These are phyloP conservation scores for Dactylellina sp. DNA, from an alignment of 2,329 filamentous ascomycete species.

Conservation along the genomic window DNA sequence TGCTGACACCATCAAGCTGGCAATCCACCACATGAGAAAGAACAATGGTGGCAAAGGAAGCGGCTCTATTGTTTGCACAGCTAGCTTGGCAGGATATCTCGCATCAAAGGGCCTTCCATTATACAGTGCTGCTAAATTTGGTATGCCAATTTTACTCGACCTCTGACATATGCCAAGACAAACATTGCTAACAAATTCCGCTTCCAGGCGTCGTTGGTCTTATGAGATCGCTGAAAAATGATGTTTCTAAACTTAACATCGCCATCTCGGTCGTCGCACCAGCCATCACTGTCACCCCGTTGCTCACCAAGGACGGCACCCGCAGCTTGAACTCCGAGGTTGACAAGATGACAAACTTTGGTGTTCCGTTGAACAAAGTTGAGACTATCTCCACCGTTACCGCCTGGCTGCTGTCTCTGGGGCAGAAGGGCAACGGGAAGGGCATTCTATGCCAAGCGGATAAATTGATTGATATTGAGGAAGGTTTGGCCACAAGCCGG, in stretches of 20 bases:
- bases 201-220: constrained; percentile 66
- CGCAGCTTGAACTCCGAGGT: constrained; percentile 62
- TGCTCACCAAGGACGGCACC: constrained; percentile 62
- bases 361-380: constrained; percentile 67
- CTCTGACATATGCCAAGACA: too few species aligned
- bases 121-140: constrained; percentile 68
- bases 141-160: constrained; percentile 59
- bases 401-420: constrained; percentile 66
- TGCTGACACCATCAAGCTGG: constrained; percentile 66
- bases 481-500: constrained; percentile 66
- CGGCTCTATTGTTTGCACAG: constrained; percentile 67
- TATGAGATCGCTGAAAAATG: constrained; percentile 67
- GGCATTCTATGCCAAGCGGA: constrained; percentile 67
- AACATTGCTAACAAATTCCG: not conserved
- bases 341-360: constrained; percentile 64
- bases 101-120: constrained; percentile 66
- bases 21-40: constrained; percentile 66
- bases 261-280: constrained; percentile 67
- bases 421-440: constrained; percentile 65
- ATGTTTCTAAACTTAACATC: constrained; percentile 66
- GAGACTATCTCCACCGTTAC: constrained; percentile 66
- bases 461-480: constrained; percentile 65
- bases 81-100: constrained; percentile 67
- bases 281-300: constrained; percentile 67
- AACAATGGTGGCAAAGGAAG: constrained; percentile 63